Evolutionary conservation across 2,329 filamentous ascomycete species (phyloP).

Genomic region (Calonectria montana): DNA sequence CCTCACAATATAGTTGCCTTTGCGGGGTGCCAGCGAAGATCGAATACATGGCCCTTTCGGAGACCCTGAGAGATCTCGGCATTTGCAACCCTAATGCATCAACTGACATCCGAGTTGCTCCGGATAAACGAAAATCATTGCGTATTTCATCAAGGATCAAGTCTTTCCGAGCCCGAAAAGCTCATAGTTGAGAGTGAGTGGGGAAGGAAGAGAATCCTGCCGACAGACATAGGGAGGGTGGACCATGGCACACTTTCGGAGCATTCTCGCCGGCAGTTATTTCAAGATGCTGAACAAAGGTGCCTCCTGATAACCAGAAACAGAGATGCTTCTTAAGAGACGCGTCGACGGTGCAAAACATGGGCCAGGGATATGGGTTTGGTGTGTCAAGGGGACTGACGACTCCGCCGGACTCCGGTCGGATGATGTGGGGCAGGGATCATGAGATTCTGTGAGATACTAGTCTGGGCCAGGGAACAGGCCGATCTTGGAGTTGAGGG

Average conservation of each 20-base stretch:
- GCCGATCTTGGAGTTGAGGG: constrained; percentile 39
- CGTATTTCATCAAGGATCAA: not conserved
- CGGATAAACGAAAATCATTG: not conserved
- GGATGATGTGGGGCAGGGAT: constrained; percentile 46
- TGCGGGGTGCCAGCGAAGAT: not conserved
- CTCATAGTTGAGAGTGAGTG: not conserved
- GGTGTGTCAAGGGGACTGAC: constrained; percentile 38
- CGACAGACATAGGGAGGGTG: not conserved
- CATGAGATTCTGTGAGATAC: constrained; percentile 44
- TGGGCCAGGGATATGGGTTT: constrained; percentile 23
- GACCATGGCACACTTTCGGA: constrained; percentile 31
- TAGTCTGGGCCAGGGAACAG: constrained; percentile 35
- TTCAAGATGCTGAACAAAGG: constrained; percentile 5
- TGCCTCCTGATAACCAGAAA: constrained; percentile 14
- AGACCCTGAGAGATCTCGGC: constrained; percentile 18
- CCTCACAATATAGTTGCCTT: not conserved
- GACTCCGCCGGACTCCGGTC: constrained; percentile 34
- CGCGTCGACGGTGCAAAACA: constrained; percentile 34
- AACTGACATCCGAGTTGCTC: not conserved
- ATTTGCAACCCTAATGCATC: constrained; percentile 4
- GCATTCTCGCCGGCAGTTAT: constrained; percentile 31
- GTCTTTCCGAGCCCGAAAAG: not conserved
- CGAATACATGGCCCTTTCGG: not conserved
- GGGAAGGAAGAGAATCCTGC: not conserved
- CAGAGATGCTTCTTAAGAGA: constrained; percentile 16